Evolutionary conservation across 106 monocot genomes (phyloP).

Genomic region (Phalaenopsis equestris): DNA sequence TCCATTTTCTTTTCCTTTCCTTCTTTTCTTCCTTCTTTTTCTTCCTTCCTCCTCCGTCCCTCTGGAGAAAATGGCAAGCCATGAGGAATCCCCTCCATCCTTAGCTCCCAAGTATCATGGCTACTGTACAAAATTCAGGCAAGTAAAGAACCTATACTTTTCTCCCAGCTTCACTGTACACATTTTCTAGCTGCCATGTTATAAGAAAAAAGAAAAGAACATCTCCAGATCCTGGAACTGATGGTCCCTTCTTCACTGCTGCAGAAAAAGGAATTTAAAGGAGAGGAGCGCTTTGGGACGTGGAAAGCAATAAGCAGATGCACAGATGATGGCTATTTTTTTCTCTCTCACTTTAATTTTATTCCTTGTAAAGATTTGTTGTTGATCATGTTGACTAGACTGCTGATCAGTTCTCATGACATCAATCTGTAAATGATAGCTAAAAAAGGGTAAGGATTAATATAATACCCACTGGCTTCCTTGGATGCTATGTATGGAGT

Average conservation of each 20-base stretch:
- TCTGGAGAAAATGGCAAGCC: background rate
- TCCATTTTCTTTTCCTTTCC: background rate
- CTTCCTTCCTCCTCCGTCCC: background rate
- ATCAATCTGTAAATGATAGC: background rate
- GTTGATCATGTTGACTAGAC: background rate
- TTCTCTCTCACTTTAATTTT: background rate
- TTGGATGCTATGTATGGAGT: too few relatives aligned
- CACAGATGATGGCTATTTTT: background rate
- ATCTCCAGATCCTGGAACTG: background rate
- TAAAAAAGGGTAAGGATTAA: background rate
- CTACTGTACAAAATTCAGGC: background rate
- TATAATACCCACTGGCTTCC: too few relatives aligned
- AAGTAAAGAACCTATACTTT: background rate
- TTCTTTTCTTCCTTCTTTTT: background rate
- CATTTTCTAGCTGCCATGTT: too few relatives aligned
- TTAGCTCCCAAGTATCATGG: background rate
- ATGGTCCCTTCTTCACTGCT: background rate
- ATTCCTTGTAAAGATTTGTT: background rate
- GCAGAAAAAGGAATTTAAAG: background rate
- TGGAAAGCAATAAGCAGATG: background rate
- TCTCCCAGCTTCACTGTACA: too few relatives aligned
- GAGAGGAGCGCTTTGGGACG: constrained; percentile 2
- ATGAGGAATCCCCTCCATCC: background rate
- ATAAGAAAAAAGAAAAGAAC: background rate
- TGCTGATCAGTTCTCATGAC: background rate